These are phyloP conservation scores for Penicillium bialowiezense DNA, from an alignment of 495 filamentous ascomycete genomes.

Conservation along the genomic window DNA sequence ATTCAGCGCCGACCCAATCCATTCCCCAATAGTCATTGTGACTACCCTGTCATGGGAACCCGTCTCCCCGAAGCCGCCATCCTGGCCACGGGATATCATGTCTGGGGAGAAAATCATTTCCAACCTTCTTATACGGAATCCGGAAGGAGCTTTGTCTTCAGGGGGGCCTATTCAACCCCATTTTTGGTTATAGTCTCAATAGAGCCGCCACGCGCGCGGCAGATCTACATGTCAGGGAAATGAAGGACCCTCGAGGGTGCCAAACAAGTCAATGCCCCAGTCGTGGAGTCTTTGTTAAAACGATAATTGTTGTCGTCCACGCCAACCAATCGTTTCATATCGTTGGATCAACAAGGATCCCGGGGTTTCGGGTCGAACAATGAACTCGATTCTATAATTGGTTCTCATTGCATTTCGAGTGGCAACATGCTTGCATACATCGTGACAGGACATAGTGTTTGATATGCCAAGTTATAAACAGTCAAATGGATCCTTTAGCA, in stretches of 20 bases:
- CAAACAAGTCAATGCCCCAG: too few species aligned
- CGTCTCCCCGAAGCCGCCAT: background rate
- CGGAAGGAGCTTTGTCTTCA: background rate
- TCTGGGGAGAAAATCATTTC: background rate
- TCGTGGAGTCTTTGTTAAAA: conserved; percentile 2
- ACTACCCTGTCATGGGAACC: background rate
- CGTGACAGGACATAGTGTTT: too few species aligned
- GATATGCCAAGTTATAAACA: background rate
- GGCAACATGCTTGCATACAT: too few species aligned
- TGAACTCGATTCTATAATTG: background rate
- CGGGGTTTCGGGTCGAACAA: background rate
- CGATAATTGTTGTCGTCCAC: background rate
- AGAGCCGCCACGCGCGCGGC: background rate
- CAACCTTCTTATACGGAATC: background rate
- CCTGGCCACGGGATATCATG: background rate
- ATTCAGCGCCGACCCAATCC: background rate
- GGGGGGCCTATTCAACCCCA: background rate
- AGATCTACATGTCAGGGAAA: background rate
- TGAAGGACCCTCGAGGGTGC: background rate
- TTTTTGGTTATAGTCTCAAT: background rate
- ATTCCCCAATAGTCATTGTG: background rate
- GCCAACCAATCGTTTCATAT: background rate
- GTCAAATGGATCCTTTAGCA: background rate
- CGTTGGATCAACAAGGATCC: background rate
- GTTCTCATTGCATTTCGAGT: too few species aligned